Base-by-base conservation (phyloP, 495 filamentous ascomycete genomes). In the Astrothelium macrocarpum region DNA sequence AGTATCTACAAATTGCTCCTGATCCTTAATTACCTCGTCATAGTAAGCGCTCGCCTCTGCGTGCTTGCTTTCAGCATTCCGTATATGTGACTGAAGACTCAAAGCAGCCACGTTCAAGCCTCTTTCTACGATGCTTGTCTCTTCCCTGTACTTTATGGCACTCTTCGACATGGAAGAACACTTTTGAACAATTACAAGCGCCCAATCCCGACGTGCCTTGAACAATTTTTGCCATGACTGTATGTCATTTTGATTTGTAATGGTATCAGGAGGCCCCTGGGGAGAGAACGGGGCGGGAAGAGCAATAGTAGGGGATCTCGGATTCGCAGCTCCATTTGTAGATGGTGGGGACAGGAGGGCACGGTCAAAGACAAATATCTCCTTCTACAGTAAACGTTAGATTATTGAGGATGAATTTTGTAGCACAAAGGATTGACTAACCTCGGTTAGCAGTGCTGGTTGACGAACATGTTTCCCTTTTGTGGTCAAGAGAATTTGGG, bases 301-400 rank as follows among this genome's bases (percentile, higher is more conserved):
- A 14, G 32, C 28, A 58, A 26, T 18, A 4, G 25, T 23, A 7
- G 65, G 49, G 20, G 85, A 77, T 72, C 63, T 81, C 78, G 68
- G 81, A 78, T 16, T 60, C 23, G 61, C 82, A 76, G 45, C 75
- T 64, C 53, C 71, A 59, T 56, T 75, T 68, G 20, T 73, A 68
- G 65, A 75, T 67, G 34, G 70, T 71, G 49, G 74, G 66, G 53
- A 78, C 75, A 36, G 77, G 75, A 20, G 77, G 66, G 85, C 83
- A 61, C 85, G 83, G 73, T 94, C 89, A 72, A 93, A 97, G 36
- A 96, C 82, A 68, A 89, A 95, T 65, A 97, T 85, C 72, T 96
- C 90, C 64, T 82, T 87, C 89, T 95, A 65, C 43, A 11, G 36
- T 42, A 9, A 36, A 43, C 4, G 39, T 10, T 32, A 11, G 36